phyloP scores from a whole-genome alignment of 2,329 filamentous ascomycete genomes.

The Sarocladium brachiariae region DNA sequence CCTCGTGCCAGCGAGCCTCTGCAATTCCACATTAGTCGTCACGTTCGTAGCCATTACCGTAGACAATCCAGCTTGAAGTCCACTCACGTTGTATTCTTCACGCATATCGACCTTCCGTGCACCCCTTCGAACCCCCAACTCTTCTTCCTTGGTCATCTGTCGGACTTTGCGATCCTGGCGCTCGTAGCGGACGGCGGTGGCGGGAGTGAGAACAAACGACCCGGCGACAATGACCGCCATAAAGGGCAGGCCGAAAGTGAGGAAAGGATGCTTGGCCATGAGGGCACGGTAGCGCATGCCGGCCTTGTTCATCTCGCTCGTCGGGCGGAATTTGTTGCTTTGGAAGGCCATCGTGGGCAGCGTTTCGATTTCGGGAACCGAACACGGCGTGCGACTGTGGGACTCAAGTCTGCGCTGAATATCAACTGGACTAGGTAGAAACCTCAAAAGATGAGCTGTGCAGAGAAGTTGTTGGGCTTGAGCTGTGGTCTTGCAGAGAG shows the following conservation, averaged over 20 bases:
- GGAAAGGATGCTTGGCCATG: slow-evolving; percentile 75
- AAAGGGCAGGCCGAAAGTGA: slow-evolving; percentile 91
- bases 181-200: slow-evolving; percentile 90
- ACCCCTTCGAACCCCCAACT: slow-evolving; percentile 70
- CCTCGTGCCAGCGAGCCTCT: slow-evolving; percentile 77
- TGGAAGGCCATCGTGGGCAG: slow-evolving; percentile 46
- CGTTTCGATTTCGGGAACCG: no score
- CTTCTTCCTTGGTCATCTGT: slow-evolving; percentile 79
- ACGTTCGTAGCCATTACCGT: neutral
- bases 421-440: no score
- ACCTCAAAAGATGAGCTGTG: no score
- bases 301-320: slow-evolving; percentile 60
- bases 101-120: slow-evolving; percentile 1
- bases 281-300: slow-evolving; percentile 69
- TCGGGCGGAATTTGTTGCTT: slow-evolving; percentile 62
- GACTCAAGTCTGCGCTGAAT: no score
- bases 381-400: no score
- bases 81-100: slow-evolving; percentile 5
- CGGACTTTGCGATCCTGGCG: slow-evolving; percentile 84
- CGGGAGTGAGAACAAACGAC: slow-evolving; percentile 90
- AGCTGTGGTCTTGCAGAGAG: no score
- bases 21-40: no score
- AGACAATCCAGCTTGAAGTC: no score
- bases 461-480: neutral
- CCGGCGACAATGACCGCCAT: slow-evolving; percentile 82